These are phyloP conservation scores for Aquilaria malaccensis DNA, from an alignment of 345 rosid genomes.

Conservation along the genomic window DNA sequence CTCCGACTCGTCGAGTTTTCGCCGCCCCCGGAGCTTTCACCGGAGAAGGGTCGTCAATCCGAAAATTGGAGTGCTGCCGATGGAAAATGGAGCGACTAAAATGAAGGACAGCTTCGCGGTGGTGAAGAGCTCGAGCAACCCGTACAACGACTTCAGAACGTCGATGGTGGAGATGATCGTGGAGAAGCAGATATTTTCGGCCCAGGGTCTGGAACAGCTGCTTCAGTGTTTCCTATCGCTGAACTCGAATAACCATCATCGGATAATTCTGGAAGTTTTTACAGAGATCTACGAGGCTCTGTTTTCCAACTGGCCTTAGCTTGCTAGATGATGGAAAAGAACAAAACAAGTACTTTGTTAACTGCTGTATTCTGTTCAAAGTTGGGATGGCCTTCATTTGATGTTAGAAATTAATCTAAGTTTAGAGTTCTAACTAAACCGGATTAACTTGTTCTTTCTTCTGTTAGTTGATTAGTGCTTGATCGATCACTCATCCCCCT, in stretches of 20 bases:
- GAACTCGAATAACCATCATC: conserved; percentile 63
- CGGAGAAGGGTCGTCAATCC: conserved; percentile 13
- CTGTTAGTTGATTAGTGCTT: too few species aligned
- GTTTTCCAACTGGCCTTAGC: conserved; percentile 34
- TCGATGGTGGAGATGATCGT: conserved; percentile 89
- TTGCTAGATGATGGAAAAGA: neutral
- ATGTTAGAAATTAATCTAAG: too few species aligned
- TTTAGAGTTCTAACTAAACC: too few species aligned
- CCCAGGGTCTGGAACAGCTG: conserved; percentile 52
- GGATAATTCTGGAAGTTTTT: conserved; percentile 54
- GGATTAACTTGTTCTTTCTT: too few species aligned
- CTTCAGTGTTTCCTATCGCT: conserved; percentile 65
- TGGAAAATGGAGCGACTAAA: conserved; percentile 20
- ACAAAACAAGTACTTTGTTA: neutral
- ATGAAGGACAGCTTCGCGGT: conserved; percentile 77
- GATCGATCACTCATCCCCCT: too few species aligned
- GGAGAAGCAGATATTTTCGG: conserved; percentile 60
- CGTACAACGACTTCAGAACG: conserved; percentile 58
- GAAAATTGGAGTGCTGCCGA: conserved; percentile 18
- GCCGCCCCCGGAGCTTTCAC: conserved; percentile 6
- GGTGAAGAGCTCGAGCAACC: conserved; percentile 70
- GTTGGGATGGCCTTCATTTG: too few species aligned
- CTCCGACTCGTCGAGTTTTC: conserved; percentile 48
- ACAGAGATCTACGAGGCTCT: conserved; percentile 58
- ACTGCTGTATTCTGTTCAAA: too few species aligned